phyloP scores from a whole-genome alignment of 441 rosid genomes.

The Mallotus japonicus region DNA sequence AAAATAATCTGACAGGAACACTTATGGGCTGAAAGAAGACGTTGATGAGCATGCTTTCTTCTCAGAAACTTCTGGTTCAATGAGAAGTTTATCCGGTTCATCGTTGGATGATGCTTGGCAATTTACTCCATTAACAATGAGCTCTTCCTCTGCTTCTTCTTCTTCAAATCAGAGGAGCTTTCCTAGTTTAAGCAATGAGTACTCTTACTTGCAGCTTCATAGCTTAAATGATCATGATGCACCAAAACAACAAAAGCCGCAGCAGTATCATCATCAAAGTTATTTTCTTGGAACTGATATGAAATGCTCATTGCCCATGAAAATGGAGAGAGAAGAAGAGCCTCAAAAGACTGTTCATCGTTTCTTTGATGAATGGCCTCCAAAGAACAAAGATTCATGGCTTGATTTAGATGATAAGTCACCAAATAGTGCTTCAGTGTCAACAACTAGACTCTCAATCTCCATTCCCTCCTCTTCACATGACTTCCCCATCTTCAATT shows the following conservation, averaged over 20 bases:
- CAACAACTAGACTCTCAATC: slow-evolving; percentile 67
- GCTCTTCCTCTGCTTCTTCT: slow-evolving; percentile 44
- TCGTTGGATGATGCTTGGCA: slow-evolving; percentile 73
- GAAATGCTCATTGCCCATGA: slow-evolving; percentile 30
- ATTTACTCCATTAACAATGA: slow-evolving; percentile 61
- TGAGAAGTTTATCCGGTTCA: slow-evolving; percentile 59
- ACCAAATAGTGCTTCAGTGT: slow-evolving; percentile 44
- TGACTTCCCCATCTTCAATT: slow-evolving; percentile 55
- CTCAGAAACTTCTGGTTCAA: slow-evolving; percentile 60
- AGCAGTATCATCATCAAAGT: slow-evolving; percentile 26
- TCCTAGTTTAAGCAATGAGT: slow-evolving; percentile 43
- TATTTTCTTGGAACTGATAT: slow-evolving; percentile 43
- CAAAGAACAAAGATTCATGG: slow-evolving; percentile 60
- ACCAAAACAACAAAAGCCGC: slow-evolving; percentile 41
- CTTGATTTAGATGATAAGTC: slow-evolving; percentile 63
- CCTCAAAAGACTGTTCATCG: slow-evolving; percentile 68
- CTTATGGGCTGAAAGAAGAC: slow-evolving; percentile 57
- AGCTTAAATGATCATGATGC: slow-evolving; percentile 35
- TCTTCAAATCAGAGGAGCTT: slow-evolving; percentile 54
- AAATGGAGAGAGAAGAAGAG: slow-evolving; percentile 43
- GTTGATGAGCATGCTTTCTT: slow-evolving; percentile 71
- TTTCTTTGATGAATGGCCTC: slow-evolving; percentile 93
- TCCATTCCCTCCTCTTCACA: slow-evolving; percentile 62
- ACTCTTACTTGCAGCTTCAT: slow-evolving; percentile 66
- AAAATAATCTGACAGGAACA: slow-evolving; percentile 43